Percentiles rank a stretch among this genome's conserved stretches.
Evolutionary conservation across 2,329 filamentous ascomycete species (phyloP).

Genomic region (Pleoardoris graminearum): DNA sequence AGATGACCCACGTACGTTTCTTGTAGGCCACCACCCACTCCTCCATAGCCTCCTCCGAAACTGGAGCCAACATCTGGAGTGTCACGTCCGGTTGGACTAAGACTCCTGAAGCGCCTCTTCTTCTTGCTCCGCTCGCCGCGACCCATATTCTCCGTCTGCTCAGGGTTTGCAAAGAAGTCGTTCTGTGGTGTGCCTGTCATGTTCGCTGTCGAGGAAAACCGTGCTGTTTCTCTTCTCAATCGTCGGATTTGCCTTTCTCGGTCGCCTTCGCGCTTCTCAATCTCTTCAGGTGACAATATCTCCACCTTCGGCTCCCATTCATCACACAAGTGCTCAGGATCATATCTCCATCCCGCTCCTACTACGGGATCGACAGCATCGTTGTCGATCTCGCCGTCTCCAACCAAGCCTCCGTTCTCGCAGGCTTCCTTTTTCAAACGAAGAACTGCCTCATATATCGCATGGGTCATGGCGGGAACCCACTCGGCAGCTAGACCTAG

Average conservation of each 20-base stretch:
- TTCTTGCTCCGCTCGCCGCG: slow-evolving; percentile 92
- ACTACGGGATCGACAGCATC: slow-evolving; percentile 74
- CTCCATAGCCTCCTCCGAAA: slow-evolving; percentile 73
- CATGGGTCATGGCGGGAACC: slow-evolving; percentile 91
- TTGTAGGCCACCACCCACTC: slow-evolving; percentile 62
- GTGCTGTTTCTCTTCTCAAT: slow-evolving; percentile 84
- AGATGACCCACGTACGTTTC: slow-evolving; percentile 39
- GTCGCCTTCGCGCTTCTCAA: slow-evolving; percentile 94
- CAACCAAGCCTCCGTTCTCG: slow-evolving; percentile 83
- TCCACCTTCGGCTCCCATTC: slow-evolving; percentile 59
- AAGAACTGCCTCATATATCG: slow-evolving; percentile 93
- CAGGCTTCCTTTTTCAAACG: slow-evolving; percentile 95
- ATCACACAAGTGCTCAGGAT: slow-evolving; percentile 78
- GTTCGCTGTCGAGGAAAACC: slow-evolving; percentile 84
- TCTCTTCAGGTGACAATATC: slow-evolving; percentile 85
- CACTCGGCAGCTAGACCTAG: slow-evolving; percentile 88
- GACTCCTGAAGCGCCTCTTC: slow-evolving; percentile 86
- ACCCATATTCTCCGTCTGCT: slow-evolving; percentile 75
- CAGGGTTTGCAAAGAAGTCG: slow-evolving; percentile 63
- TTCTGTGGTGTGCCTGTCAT: slow-evolving; percentile 71
- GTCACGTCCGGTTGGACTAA: slow-evolving; percentile 79
- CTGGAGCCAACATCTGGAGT: slow-evolving; percentile 75
- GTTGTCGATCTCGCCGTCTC: slow-evolving; percentile 78
- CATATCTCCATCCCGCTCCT: slow-evolving; percentile 95
- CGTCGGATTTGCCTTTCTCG: slow-evolving; percentile 87